Conservation (phyloP, 208 protist species). For the Leishmania martiniquensis region DNA sequence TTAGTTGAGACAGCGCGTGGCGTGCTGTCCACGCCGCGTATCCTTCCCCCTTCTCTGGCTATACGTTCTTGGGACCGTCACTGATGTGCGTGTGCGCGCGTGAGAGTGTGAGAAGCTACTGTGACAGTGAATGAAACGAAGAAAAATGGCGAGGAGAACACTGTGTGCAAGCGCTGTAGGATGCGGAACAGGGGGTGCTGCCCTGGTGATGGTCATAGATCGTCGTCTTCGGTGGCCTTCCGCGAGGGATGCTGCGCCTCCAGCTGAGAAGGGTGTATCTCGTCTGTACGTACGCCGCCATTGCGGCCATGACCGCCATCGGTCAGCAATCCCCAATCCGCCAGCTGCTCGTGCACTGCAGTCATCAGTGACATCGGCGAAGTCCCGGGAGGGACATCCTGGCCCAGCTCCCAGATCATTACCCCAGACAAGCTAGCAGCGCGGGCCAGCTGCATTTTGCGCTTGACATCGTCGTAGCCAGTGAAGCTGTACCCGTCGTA, state of each 20-base stretch:
- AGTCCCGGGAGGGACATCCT: slow-evolving; percentile 54
- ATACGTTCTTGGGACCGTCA: neutral
- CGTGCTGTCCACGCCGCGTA: neutral
- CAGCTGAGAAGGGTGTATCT: neutral
- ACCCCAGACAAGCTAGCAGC: slow-evolving; percentile 46
- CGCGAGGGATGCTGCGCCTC: neutral
- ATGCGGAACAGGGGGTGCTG: neutral
- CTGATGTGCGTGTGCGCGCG: neutral
- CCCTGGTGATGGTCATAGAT: slow-evolving; percentile 9
- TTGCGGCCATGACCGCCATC: too few relatives aligned
- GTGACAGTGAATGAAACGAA: neutral
- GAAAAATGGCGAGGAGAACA: neutral
- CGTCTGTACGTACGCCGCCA: neutral
- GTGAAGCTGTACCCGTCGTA: slow-evolving; percentile 48
- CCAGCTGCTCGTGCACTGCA: slow-evolving; percentile 53
- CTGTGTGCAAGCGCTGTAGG: neutral
- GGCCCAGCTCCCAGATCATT: slow-evolving; percentile 84
- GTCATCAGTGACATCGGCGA: slow-evolving; percentile 57
- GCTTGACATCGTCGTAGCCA: slow-evolving; percentile 43
- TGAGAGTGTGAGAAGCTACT: neutral
- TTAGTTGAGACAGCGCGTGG: neutral
- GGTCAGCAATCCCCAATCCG: slow-evolving; percentile 27
- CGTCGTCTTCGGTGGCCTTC: slow-evolving; percentile 7
- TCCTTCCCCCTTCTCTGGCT: neutral
- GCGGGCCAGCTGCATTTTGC: slow-evolving; percentile 61